Percentiles rank a stretch among this genome's conserved stretches.
Evolutionary conservation across 345 rosid genomes (phyloP).

Genomic region (Corchorus olitorius): DNA sequence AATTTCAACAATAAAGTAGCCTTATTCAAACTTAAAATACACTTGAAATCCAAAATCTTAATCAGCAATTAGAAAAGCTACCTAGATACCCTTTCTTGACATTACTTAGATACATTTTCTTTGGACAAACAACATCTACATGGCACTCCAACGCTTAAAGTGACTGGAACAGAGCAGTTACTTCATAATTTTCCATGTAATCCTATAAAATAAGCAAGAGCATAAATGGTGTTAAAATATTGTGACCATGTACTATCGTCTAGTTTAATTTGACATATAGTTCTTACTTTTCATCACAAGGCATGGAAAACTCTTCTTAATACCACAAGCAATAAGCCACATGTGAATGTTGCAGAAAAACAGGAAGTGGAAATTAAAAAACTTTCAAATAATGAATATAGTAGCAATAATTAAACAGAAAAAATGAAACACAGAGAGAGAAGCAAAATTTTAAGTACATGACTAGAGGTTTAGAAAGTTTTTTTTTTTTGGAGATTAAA

Average conservation of each 20-base stretch:
- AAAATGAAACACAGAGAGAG: no score
- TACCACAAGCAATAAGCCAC: neutral
- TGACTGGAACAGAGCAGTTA: conserved; percentile 78
- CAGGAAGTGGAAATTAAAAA: neutral
- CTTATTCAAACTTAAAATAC: no score
- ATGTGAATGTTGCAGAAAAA: neutral
- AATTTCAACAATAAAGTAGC: no score
- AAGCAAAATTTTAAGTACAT: no score
- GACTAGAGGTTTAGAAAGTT: no score
- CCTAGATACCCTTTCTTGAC: no score
- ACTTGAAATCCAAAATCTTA: no score
- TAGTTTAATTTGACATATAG: neutral
- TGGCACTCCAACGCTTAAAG: conserved; percentile 83
- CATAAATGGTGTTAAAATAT: neutral
- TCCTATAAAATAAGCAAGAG: no score
- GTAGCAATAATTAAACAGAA: no score
- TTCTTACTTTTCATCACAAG: neutral
- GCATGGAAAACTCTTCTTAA: neutral
- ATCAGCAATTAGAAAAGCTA: no score
- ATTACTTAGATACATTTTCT: no score
- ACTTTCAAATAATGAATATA: neutral
- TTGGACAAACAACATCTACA: conserved; percentile 92
- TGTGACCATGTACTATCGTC: no score
- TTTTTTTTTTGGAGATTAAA: conserved; percentile 10
- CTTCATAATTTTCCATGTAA: conserved; percentile 94